Evolutionary conservation across 1,284 basidiomycete genomes (phyloP).

Genomic region (Acaromyces ingoldii): DNA sequence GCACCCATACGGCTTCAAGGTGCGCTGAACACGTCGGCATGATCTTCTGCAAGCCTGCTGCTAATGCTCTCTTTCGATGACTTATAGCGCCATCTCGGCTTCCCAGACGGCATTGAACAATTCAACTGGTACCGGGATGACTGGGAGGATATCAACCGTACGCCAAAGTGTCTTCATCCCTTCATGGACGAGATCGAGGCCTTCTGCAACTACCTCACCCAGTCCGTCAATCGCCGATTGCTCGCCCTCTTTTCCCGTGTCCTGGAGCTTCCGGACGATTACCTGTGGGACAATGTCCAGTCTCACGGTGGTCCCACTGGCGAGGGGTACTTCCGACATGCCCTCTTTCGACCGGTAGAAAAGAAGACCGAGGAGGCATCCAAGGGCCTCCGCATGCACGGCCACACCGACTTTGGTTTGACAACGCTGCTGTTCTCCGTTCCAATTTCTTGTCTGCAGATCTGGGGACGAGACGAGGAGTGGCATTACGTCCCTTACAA

Average conservation of each 20-base stretch:
- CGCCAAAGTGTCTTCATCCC: not conserved
- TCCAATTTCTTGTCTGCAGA: constrained; percentile 2
- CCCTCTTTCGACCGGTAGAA: not conserved
- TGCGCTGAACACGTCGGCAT: too few species aligned
- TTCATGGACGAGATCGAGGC: not conserved
- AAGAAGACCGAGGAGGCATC: constrained; percentile 1
- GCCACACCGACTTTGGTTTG: constrained; percentile 4
- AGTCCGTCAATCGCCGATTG: not conserved
- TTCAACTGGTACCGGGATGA: not conserved
- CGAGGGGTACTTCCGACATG: constrained; percentile 2
- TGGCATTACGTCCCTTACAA: constrained; percentile 9
- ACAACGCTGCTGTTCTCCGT: constrained; percentile 2
- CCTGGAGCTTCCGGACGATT: not conserved
- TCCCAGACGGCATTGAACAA: not conserved
- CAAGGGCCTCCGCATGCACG: constrained; percentile 5
- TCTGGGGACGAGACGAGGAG: constrained; percentile 4
- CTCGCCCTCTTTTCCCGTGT: not conserved
- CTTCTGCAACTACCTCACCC: not conserved
- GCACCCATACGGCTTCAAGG: too few species aligned
- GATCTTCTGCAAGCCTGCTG: too few species aligned
- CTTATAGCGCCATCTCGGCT: not conserved
- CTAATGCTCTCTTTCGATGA: too few species aligned
- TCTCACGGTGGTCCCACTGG: constrained; percentile 10
- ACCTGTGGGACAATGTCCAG: constrained; percentile 5
- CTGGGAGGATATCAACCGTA: not conserved